Conservation (phyloP, 768 basidiomycete species). For the Mycena floridula region DNA sequence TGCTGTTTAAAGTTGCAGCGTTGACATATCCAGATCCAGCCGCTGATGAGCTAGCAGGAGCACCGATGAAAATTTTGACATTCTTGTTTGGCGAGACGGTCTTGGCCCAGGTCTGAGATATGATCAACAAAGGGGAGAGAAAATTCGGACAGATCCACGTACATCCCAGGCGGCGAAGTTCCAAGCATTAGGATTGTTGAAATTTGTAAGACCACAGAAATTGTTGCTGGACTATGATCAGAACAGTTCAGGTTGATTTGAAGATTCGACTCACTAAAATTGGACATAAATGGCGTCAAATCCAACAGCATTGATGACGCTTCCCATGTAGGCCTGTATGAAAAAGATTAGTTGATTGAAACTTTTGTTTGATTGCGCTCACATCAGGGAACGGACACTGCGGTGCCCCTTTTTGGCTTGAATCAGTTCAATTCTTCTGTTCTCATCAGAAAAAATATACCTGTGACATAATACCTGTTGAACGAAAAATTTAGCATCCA, state of each 20-base stretch:
- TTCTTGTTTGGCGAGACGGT: slow-evolving; percentile 43
- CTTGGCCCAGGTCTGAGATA: slow-evolving; percentile 49
- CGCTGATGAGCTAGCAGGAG: slow-evolving; percentile 43
- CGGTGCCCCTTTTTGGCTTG: too few relatives aligned
- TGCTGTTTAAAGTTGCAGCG: slow-evolving; percentile 31
- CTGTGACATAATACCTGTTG: slow-evolving; percentile 35
- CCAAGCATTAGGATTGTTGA: slow-evolving; percentile 32
- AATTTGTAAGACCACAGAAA: slow-evolving; percentile 45
- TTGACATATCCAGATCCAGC: slow-evolving; percentile 50
- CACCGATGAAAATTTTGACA: slow-evolving; percentile 53
- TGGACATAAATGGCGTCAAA: slow-evolving; percentile 71
- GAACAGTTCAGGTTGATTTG: neutral
- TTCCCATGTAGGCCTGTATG: slow-evolving; percentile 52
- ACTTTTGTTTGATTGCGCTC: slow-evolving; percentile 24
- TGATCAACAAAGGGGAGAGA: too few relatives aligned
- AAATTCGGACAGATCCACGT: too few relatives aligned
- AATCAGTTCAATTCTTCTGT: too few relatives aligned
- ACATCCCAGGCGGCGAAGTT: too few relatives aligned
- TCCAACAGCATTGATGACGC: slow-evolving; percentile 46
- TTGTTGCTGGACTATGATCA: slow-evolving; percentile 41
- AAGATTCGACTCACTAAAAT: neutral
- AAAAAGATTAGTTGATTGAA: too few relatives aligned
- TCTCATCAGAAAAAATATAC: too few relatives aligned
- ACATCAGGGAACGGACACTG: slow-evolving; percentile 8
- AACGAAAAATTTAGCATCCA: slow-evolving; percentile 51